phyloP scores from a whole-genome alignment of 1,139 yeast genomes.

The Sugiyamaella neomexicana region DNA sequence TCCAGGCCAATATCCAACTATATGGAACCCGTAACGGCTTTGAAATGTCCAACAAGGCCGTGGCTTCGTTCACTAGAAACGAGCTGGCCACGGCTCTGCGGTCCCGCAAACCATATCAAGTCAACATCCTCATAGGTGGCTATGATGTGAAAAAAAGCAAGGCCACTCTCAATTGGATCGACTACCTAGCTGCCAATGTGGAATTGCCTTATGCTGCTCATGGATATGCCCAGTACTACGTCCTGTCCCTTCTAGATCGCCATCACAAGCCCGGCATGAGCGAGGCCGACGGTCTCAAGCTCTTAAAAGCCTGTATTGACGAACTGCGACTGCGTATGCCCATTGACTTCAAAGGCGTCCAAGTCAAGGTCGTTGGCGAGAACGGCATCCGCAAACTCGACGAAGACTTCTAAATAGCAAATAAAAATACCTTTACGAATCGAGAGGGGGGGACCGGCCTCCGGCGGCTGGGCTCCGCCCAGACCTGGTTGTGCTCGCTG shows the following conservation, averaged over 20 bases:
- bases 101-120: slow-evolving; percentile 93
- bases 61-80: slow-evolving; percentile 84
- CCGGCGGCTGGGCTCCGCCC: not conserved
- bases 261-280: slow-evolving; percentile 81
- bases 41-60: slow-evolving; percentile 68
- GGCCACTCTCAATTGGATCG: slow-evolving; percentile 86
- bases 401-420: slow-evolving; percentile 37
- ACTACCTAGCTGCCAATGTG: slow-evolving; percentile 88
- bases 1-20: slow-evolving; percentile 88
- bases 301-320: slow-evolving; percentile 69
- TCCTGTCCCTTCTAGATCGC: slow-evolving; percentile 85
- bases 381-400: slow-evolving; percentile 47
- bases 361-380: slow-evolving; percentile 68
- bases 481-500: not conserved
- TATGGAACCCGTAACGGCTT: slow-evolving; percentile 82
- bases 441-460: not conserved
- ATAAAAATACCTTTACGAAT: not conserved
- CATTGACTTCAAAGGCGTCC: slow-evolving; percentile 89
- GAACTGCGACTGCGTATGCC: slow-evolving; percentile 92
- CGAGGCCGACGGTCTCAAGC: slow-evolving; percentile 73
- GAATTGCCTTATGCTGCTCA: slow-evolving; percentile 95
- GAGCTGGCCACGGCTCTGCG: slow-evolving; percentile 86
- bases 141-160: slow-evolving; percentile 61
- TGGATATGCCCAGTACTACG: slow-evolving; percentile 95
- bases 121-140: slow-evolving; percentile 85